Base-by-base conservation (phyloP, 2,329 filamentous ascomycete genomes). In the Parastagonospora nodorum region DNA sequence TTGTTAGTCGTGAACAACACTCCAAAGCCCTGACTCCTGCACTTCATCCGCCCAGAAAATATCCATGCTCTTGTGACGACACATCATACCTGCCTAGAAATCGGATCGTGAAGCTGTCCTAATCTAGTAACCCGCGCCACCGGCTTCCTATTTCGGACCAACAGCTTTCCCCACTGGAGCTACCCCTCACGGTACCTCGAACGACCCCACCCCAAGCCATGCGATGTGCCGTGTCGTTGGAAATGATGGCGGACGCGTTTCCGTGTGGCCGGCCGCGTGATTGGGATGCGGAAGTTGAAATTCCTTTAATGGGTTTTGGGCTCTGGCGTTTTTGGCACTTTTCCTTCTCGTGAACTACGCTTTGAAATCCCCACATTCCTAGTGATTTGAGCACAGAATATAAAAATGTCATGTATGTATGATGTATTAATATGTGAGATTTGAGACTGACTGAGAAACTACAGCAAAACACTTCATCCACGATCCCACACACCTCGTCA, bases 401-500 rank as follows among this genome's bases (percentile, higher is more conserved):
- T 31, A 12, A 49, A 10, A 2, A 49, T 49, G 46, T 49, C 46
- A 24, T 32, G 46, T 49, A 49, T 9, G 40, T 37, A 24, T 24
- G 4, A 2, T 4, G 27, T 19, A 14, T 33, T 33, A 28, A 8
- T 8, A 12, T 15, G 2, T 28, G 19, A 4, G 8, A 8, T 39
- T 16, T 12, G 14, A 33, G 5, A 28, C 30, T 36, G 12, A 36
- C 16, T 12, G 8, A 24, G 5, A 24, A 24, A 11, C 8, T 15
- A n/a, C 51, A 76, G 76, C 66, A 55, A 95, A 94, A 79, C 92
- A 97, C 78, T 96, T 97, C 80, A 85, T 96, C 79, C 86, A 91
- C 73, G 89, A 95, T 71, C 86, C 92, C 36, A 84, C 86, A 45
- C 82, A 88, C 67, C 84, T 97, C 44, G 90, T 97, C 71, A 82